Evolutionary conservation across 2,329 filamentous ascomycete species (phyloP), one percentile per base, ranked within the genome.

Genomic region (Biscogniauxia marginata): DNA sequence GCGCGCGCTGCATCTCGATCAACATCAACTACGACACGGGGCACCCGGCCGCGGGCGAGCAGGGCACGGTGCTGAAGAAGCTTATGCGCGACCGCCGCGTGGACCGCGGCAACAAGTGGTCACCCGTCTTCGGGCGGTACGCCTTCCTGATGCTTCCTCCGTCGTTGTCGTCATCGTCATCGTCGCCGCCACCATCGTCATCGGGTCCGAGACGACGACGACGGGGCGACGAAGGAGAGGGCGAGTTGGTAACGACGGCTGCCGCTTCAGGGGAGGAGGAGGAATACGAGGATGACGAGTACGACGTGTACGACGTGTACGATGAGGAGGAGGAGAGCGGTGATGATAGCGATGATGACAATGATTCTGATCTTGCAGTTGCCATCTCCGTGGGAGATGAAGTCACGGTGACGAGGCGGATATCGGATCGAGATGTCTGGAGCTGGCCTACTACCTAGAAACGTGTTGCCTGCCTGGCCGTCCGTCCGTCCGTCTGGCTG

Each of bases 21-120:
- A 91, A 90, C 71, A 82, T 92, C 56, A 86, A 91, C 73, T 90
- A 89, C 67, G 68, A 74, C 20, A 89, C 84, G 0, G 89, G 89
- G 6, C 80, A 79, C 50, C 74, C 77, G 45, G 84, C 81, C 0
- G 73, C 74, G 1, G 84, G 83, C 2, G 82, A 85, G 65, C 70
- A 75, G 34, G 86, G 84, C n/a, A 76, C 74, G 43, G 79, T 89
- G 16, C 74, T 91, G 60, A 91, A 90, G 76, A 84, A 85, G 65
- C 73, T 93, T 65, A 85, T 86, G 80, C 81, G 78, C 51, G 86
- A 91, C 71, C 79, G 89, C 19, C 79, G 88, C 54, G 87, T 92
- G 6, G 89, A 93, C 67, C 61, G 69, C n/a, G 89, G 89, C 0
- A 76, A 76, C 30, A 88, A 84, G 67, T 90, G 84, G 69, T 83